Evolutionary conservation across 2,329 filamentous ascomycete species (phyloP), one percentile per base, ranked within the genome.

Genomic region (Cladobotryum protrusum): DNA sequence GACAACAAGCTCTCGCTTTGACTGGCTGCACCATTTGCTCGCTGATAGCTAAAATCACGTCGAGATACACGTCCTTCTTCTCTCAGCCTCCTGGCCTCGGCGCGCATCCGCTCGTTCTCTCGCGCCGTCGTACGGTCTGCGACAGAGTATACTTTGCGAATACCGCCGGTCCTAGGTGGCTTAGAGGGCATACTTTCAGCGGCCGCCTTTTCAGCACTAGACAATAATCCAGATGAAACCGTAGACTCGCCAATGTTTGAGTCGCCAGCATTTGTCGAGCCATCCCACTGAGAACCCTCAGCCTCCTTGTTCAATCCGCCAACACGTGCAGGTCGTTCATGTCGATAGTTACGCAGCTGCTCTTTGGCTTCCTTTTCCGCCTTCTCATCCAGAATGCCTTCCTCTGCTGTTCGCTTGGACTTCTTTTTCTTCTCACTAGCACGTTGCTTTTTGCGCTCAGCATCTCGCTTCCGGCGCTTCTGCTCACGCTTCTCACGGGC

Each of bases 271-370:
- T 80, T 82, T 15, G 78, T 81, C 12, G 75, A 80, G 41, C 87
- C 88, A 63, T 95, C 87, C 77, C 89, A 95, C 57, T 81, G 74
- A 52, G 83, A 87, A 53, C 85, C 87, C 58, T 96, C 92, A 40
- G 84, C 78, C 57, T 86, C 77, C 60, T 85, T 84, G 70, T 97
- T 97, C 66, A 97, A 73, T 17, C 92, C 92, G 34, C 92, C 92
- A 2, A 97, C 90, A 46, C 87, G 80, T 1, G 92, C 92, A 2
- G 89, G 75, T 66, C 85, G 88, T 71, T 97, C 92, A 62, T 89
- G 79, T 19, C 91, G 87, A 73, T 97, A 97, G 33, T 82, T 82
- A 52, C 86, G 82, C 49, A 97, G 80, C 53, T 93, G 85, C 43
- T 81, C 73, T 58, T 83, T 74, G 19, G 80, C 83, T 47, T 75